Evolutionary conservation across 2,329 filamentous ascomycete genomes (phyloP), one percentile per base, ranked within the genome.

Genomic region (Rhynchosporium agropyri): DNA sequence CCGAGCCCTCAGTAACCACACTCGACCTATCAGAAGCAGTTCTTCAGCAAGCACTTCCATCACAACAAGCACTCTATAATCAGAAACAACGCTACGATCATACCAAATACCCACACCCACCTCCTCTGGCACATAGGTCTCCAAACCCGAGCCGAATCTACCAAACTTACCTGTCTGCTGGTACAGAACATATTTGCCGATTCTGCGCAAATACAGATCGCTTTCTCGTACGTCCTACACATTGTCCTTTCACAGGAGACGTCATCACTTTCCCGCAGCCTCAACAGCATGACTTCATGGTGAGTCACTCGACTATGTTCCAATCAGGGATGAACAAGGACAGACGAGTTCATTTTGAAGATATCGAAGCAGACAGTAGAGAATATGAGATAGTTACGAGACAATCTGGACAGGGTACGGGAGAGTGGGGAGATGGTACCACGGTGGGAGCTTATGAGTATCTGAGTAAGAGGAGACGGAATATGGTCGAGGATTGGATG

Each of bases 151-250:
- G 38, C 9, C 20, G 20, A 15, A 10, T 5, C 6, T 28, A 42
- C n/a, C 20, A 10, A 28, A 10, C 36, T 7, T 54, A 38, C 20
- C 5, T 42, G 15, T 5, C 51, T 28, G 28, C 36, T 40, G 6
- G n/a, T 26, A 42, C 6, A 5, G 36, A 33, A 12, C 51, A 54
- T 42, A 20, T 40, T 15, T 54, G 51, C 36, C 36, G 20, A 20
- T 10, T 42, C 51, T 54, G 51, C 51, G 51, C 26, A 5, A 20
- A 20, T 20, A 40, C 51, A 42, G 33, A 54, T 15, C 51, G 51
- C 4, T 54, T 54, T 4, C 36, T 20, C 9, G n/a, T 54, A 3
- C 51, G 51, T 28, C 51, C 51, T 13, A 42, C 51, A 9, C 33
- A 10, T 4, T 54, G 20, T 33, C 51, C 51, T 1, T 42, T 40